Percentiles rank a stretch among this genome's conserved stretches.
phyloP scores from a whole-genome alignment of 192 early-diverging fungal genomes.

The Diversispora epigaea region DNA sequence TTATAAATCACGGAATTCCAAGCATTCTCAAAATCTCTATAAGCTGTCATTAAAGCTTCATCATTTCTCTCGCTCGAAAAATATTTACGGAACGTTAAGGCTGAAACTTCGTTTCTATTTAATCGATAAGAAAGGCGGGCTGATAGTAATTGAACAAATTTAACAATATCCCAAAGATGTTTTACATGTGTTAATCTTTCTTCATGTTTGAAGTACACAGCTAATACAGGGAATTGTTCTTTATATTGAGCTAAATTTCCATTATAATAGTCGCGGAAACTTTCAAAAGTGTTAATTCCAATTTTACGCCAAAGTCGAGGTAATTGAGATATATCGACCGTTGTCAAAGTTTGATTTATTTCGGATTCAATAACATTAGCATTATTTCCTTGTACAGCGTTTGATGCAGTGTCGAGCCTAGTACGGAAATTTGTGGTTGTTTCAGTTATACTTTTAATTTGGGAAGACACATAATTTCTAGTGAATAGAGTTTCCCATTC shows the following conservation, averaged over 20 bases:
- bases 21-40: constrained; percentile 21
- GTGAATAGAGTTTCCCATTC: constrained; percentile 16
- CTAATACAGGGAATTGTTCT: constrained; percentile 5
- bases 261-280: constrained; percentile 11
- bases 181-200: constrained; percentile 1
- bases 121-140: constrained; percentile 15
- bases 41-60: not conserved
- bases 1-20: constrained; percentile 18
- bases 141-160: constrained; percentile 21
- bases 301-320: constrained; percentile 26
- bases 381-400: not conserved
- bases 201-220: constrained; percentile 17
- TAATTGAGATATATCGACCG: not conserved
- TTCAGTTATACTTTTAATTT: not conserved
- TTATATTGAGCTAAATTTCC: not conserved
- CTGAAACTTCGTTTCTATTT: constrained; percentile 16
- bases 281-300: constrained; percentile 11
- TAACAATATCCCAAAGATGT: constrained; percentile 19
- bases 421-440: constrained; percentile 1
- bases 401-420: not conserved
- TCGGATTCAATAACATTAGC: constrained; percentile 1
- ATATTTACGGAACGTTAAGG: constrained; percentile 24
- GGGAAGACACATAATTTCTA: not conserved
- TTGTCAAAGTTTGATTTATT: constrained; percentile 15
- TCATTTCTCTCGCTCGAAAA: not conserved